Evolutionary conservation across 805 yeast species (phyloP).

Genomic region (Metschnikowia cerradonensis): DNA sequence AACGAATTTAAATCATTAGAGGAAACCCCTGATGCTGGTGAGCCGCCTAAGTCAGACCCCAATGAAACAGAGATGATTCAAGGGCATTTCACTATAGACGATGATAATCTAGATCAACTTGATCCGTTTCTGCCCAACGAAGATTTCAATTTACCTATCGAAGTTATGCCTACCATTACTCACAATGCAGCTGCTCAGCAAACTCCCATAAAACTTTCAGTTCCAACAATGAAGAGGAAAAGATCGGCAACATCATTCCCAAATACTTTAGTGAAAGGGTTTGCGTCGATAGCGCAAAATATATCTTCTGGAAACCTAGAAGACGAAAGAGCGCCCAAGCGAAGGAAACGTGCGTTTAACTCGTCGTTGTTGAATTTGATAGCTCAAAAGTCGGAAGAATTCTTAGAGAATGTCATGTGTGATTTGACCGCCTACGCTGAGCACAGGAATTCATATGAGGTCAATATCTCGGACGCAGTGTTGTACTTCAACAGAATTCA

Average conservation of each 20-base stretch:
- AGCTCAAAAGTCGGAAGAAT: slow-evolving; percentile 28
- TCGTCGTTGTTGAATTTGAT: slow-evolving; percentile 19
- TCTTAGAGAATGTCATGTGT: slow-evolving; percentile 25
- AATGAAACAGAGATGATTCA: slow-evolving; percentile 9
- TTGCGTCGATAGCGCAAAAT: slow-evolving; percentile 16
- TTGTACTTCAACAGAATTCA: slow-evolving; percentile 31
- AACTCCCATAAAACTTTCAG: not conserved
- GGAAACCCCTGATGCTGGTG: not conserved
- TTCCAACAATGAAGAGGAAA: not conserved
- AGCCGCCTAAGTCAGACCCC: slow-evolving; percentile 3
- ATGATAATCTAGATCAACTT: slow-evolving; percentile 9
- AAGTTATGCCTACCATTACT: not conserved
- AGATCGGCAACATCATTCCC: not conserved
- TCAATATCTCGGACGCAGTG: slow-evolving; percentile 34
- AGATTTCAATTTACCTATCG: not conserved
- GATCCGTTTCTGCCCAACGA: not conserved
- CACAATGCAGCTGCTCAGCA: not conserved
- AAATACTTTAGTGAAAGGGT: slow-evolving; percentile 6
- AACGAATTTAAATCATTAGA: not conserved
- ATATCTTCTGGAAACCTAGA: not conserved
- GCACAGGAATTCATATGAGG: slow-evolving; percentile 27
- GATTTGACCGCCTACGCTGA: slow-evolving; percentile 36
- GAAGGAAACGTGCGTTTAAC: slow-evolving; percentile 7
- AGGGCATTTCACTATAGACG: slow-evolving; percentile 16
- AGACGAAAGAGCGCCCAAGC: not conserved